Conservation (phyloP, 257 asterid species). For the Eustoma russellianum region DNA sequence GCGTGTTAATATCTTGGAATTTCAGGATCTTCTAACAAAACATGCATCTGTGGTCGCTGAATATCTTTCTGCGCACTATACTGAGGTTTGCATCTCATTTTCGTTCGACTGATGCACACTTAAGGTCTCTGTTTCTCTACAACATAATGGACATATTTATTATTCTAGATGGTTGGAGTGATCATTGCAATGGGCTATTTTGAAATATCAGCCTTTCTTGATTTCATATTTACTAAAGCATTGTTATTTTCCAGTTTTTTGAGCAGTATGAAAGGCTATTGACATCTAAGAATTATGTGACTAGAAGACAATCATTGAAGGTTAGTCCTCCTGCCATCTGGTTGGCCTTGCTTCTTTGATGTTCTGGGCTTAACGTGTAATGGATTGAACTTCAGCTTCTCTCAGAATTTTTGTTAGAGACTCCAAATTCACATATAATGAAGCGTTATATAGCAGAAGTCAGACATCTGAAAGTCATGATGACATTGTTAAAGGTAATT, state of each 20-base stretch:
- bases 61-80: constrained; percentile 60
- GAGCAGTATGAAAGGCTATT: constrained; percentile 83
- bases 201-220: neutral
- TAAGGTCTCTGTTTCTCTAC: neutral
- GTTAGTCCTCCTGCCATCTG: constrained; percentile 31
- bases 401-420: constrained; percentile 85
- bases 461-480: constrained; percentile 80
- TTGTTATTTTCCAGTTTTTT: constrained; percentile 56
- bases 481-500: constrained; percentile 81
- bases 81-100: constrained; percentile 46
- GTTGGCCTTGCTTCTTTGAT: constrained; percentile 13
- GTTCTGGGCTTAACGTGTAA: constrained; percentile 22
- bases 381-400: constrained; percentile 60
- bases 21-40: constrained; percentile 86
- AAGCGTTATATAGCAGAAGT: constrained; percentile 82
- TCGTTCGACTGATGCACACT: constrained; percentile 1
- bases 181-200: too few relatives aligned
- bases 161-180: neutral
- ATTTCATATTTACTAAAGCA: constrained; percentile 8
- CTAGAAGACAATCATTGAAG: constrained; percentile 98
- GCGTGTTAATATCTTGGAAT: constrained; percentile 9
- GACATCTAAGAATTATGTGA: constrained; percentile 75
- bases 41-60: constrained; percentile 71
- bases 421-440: constrained; percentile 87
- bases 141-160: neutral